Evolutionary conservation across 208 protist species (phyloP), one percentile per base, ranked within the genome.

Genomic region (Wallacemonas sp.): DNA sequence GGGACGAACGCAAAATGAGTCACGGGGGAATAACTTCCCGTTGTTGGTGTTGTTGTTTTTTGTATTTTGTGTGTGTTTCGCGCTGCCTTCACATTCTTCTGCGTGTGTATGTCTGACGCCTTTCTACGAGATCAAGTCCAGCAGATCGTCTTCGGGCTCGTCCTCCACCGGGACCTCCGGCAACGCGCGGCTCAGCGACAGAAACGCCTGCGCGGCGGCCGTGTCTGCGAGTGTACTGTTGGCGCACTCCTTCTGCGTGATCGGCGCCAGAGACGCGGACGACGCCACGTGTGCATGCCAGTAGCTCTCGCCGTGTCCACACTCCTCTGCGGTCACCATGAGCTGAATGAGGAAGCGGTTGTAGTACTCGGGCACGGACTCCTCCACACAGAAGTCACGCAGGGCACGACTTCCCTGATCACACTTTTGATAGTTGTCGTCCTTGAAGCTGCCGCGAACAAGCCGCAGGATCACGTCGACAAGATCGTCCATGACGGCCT

Each of bases 301-400:
- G 72, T 79, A 87, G 20, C 62, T 39, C 36, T 72, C 48, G 32
- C 76, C 4, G 31, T 66, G 57, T 10, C 65, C 67, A 61, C 70
- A 67, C 67, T 82, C 67, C 57, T 57, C n/a, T n/a, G 79, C 57
- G 12, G 72, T 67, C 5, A 73, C 57, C 77, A 74, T 75, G 14
- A 96, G 61, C 61, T 91, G 68, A 4, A 75, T 28, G 32, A 95
- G 55, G 41, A 94, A 97, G 5, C 25, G 22, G 57, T 95, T 97
- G 77, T 90, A 97, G 65, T 69, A 70, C 4, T 74, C 61, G 7
- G 89, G 57, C 29, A 94, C 81, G 7, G 77, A 73, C 50, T 91
- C 76, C 41, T 20, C 68, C 5, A 96, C 69, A 65, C 91, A 97
- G 59, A 77, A 79, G 31, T 62, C 28, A 8, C 92, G 82, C n/a